Conservation (phyloP, 2,329 filamentous ascomycete genomes). For the Penicillium sp. region DNA sequence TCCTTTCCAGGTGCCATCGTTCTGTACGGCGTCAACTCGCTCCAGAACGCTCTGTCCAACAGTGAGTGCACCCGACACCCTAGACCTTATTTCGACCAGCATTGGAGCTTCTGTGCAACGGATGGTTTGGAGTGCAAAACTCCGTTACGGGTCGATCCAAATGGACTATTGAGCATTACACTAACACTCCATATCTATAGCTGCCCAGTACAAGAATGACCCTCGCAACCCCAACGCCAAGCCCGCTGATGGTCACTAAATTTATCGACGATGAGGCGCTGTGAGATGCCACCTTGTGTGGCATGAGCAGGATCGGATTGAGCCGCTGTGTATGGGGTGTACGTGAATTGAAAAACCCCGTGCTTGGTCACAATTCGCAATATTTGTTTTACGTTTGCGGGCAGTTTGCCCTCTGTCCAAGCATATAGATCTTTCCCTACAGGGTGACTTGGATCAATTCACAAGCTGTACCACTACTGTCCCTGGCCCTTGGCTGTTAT, state of each 20-base stretch:
- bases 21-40: constrained; percentile 84
- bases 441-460: constrained; percentile 35
- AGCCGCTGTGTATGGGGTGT: neutral
- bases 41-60: constrained; percentile 69
- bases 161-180: constrained; percentile 1
- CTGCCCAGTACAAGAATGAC: constrained; percentile 95
- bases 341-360: neutral
- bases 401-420: constrained; percentile 36
- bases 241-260: constrained; percentile 35
- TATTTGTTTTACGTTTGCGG: constrained; percentile 23
- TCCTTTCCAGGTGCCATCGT: constrained; percentile 66
- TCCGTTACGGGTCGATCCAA: constrained; percentile 7
- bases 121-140: neutral
- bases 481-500: neutral
- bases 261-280: constrained; percentile 14
- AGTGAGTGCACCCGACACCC: constrained; percentile 54
- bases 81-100: neutral
- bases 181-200: constrained; percentile 47
- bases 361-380: constrained; percentile 20
- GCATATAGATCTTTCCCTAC: constrained; percentile 38
- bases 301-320: constrained; percentile 11
- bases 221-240: constrained; percentile 64
- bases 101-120: neutral
- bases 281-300: constrained; percentile 17
- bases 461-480: constrained; percentile 39